Conservation (phyloP, 2,329 filamentous ascomycete species). For the Calycina marina region DNA sequence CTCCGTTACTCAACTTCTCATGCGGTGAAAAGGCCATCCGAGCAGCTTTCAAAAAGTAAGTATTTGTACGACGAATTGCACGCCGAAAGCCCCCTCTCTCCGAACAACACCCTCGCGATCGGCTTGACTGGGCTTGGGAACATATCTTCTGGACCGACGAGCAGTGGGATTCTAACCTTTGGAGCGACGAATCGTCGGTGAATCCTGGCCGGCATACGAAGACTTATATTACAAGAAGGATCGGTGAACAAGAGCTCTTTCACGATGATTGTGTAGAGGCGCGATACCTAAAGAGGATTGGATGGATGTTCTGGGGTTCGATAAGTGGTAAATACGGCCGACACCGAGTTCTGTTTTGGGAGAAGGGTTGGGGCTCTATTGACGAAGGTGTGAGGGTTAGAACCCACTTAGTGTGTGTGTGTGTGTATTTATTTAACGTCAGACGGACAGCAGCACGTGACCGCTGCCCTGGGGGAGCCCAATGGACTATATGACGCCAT, state of each 20-base stretch:
- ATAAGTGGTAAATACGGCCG: not conserved
- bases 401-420: no score
- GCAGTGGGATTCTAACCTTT: not conserved
- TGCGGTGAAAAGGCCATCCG: not conserved
- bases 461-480: no score
- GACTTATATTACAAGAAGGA: not conserved
- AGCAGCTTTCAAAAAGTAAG: not conserved
- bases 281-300: not conserved
- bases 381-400: no score
- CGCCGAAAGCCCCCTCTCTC: no score
- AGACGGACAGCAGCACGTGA: no score
- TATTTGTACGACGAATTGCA: no score
- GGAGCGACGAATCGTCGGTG: not conserved
- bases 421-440: no score
- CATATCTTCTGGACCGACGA: not conserved
- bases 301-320: constrained; percentile 1
- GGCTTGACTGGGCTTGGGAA: not conserved
- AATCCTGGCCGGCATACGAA: not conserved
- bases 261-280: not conserved
- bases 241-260: not conserved
- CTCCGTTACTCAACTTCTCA: not conserved
- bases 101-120: no score
- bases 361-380: not conserved
- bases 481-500: no score
- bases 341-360: not conserved